Evolutionary conservation across 2,329 filamentous ascomycete species (phyloP).

Genomic region (Juglanconis oblonga): DNA sequence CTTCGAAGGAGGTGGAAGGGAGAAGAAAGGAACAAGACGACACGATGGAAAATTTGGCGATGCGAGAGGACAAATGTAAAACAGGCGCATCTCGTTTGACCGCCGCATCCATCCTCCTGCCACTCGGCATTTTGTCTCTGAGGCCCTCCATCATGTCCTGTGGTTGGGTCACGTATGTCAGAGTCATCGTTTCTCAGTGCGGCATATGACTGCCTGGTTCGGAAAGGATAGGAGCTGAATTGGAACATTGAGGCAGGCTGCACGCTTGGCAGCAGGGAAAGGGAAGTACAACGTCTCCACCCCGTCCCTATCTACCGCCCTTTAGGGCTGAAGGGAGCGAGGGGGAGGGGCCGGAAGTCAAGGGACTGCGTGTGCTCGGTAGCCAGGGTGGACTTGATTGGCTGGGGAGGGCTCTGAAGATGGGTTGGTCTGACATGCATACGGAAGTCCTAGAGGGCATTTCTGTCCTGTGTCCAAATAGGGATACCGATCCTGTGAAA

Average conservation of each 20-base stretch:
- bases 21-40: background rate
- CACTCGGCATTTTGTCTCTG: background rate
- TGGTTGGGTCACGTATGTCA: conserved; percentile 5
- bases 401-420: background rate
- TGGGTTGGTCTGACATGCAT: conserved; percentile 4
- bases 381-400: background rate
- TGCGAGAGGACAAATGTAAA: background rate
- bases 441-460: background rate
- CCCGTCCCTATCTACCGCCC: background rate
- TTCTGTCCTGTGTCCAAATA: too few species aligned
- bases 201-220: conserved; percentile 13
- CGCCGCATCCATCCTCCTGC: background rate
- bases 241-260: background rate
- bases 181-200: background rate
- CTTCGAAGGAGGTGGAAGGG: background rate
- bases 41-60: background rate
- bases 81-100: conserved; percentile 5
- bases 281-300: background rate
- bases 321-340: conserved; percentile 1
- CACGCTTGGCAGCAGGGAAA: background rate
- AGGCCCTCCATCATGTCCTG: background rate
- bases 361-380: background rate
- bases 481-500: too few species aligned
- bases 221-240: background rate
- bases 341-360: background rate